phyloP scores from a whole-genome alignment of 1,139 yeast species.

The Kodamaea plutei region DNA sequence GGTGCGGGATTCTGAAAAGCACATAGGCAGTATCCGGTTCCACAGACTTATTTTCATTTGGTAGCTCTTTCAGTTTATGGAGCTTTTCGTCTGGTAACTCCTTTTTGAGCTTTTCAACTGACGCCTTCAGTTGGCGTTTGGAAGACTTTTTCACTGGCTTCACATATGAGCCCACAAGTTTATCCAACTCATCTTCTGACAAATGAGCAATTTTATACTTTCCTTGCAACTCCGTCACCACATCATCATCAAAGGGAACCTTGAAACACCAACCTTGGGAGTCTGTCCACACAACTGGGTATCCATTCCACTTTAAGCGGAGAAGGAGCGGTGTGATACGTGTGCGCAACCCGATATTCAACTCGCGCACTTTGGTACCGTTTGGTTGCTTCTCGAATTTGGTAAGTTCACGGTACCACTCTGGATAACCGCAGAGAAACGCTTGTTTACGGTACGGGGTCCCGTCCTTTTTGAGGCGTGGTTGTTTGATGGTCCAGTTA shows the following conservation, averaged over 20 bases:
- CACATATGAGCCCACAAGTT: no score
- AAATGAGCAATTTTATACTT: slow-evolving; percentile 40
- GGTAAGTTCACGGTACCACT: slow-evolving; percentile 83
- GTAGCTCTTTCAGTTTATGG: no score
- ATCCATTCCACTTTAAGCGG: slow-evolving; percentile 79
- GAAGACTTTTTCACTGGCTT: no score
- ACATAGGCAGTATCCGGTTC: slow-evolving; percentile 16
- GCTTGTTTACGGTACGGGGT: slow-evolving; percentile 72
- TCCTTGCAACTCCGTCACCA: slow-evolving; percentile 35
- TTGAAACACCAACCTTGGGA: slow-evolving; percentile 86
- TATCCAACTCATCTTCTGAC: slow-evolving; percentile 17
- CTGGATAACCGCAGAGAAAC: slow-evolving; percentile 85
- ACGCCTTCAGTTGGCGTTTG: no score
- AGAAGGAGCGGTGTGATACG: slow-evolving; percentile 75
- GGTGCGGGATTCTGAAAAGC: slow-evolving; percentile 81
- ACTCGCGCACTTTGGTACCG: slow-evolving; percentile 25
- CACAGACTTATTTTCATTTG: neutral
- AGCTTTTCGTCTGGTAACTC: neutral
- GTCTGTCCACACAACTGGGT: slow-evolving; percentile 78
- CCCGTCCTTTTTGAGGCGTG: slow-evolving; percentile 65
- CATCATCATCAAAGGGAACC: slow-evolving; percentile 40
- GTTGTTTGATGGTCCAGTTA: slow-evolving; percentile 74
- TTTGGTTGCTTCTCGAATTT: slow-evolving; percentile 32
- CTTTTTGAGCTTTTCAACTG: no score
- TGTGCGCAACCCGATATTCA: slow-evolving; percentile 67